phyloP scores from a whole-genome alignment of 176 grass and related monocot species.

The Guadua angustifolia region DNA sequence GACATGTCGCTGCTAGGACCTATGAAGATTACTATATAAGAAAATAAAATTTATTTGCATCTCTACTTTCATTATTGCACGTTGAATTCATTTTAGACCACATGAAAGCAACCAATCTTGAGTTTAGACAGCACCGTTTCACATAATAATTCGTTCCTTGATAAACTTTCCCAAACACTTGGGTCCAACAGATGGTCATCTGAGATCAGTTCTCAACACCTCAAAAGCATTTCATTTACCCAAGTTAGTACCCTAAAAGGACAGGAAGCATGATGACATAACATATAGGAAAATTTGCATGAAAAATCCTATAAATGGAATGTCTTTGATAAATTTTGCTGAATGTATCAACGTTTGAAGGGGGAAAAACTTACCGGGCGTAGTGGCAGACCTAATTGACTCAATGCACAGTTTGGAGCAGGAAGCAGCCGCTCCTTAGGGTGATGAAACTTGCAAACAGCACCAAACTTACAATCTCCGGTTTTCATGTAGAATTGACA shows the following conservation, averaged over 20 bases:
- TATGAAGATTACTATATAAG: background rate
- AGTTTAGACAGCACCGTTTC: constrained; percentile 3
- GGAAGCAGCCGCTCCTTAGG: constrained; percentile 75
- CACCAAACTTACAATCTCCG: constrained; percentile 92
- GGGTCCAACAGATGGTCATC: background rate
- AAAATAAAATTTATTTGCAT: background rate
- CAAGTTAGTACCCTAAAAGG: background rate
- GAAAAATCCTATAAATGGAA: background rate
- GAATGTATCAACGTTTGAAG: background rate
- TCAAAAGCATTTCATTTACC: constrained; percentile 2
- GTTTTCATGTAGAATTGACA: constrained; percentile 98
- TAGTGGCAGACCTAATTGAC: constrained; percentile 72
- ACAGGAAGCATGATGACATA: background rate
- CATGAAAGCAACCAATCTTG: constrained; percentile 10
- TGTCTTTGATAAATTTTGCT: background rate
- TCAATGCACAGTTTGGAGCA: constrained; percentile 76
- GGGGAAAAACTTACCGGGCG: constrained; percentile 62
- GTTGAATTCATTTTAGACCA: constrained; percentile 11
- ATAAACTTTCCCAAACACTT: constrained; percentile 12
- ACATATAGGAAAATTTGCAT: background rate
- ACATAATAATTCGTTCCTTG: background rate
- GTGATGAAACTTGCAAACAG: constrained; percentile 93
- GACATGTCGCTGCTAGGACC: background rate
- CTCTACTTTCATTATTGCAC: background rate
- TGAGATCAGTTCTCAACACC: background rate